Evolutionary conservation across 2,329 filamentous ascomycete genomes (phyloP), one percentile per base, ranked within the genome.

Genomic region (Xylaria sp.): DNA sequence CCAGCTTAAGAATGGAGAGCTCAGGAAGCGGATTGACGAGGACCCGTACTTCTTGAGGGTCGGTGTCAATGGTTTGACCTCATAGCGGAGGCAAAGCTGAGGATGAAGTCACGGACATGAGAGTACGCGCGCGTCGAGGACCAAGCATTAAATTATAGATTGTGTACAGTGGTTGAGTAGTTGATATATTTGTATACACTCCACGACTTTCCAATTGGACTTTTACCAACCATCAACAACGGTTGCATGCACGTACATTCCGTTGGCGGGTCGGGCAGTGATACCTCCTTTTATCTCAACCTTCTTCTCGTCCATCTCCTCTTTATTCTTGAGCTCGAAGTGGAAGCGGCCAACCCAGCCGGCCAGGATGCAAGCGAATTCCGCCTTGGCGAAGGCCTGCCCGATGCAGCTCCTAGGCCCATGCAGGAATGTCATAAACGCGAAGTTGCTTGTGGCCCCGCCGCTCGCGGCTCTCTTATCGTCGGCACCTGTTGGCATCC

Each of bases 331-430:
- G 63, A 90, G 77, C 73, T 82, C 82, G 78, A 91, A 89, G 76
- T 90, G 86, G 79, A 97, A 97, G 46, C 88, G 85, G 0, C 94
- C 94, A 3, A 95, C 86, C 85, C 92, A 89, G 9, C 88, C 86
- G 25, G 94, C 94, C 56, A 98, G 78, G 71, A 98, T 81, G 77
- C 92, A 95, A 9, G 93, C 93, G 80, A 97, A 92, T 83, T 98
- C 95, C 0, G 91, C 89, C 78, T 89, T 91, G 0, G 94, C 92
- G 81, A 97, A 97, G 1, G 85, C 85, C 79, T 90, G 87, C 0
- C 94, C 94, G 74, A 97, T 97, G 78, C 94, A 97, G 76, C 91
- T 92, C 63, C 94, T 84, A 1, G 94, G 94, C 0, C 94, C 94
- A 78, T 97, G 93, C 68, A 97, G 80, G 81, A 97, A 97, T 0